Evolutionary conservation across 2,329 filamentous ascomycete genomes (phyloP), one percentile per base, ranked within the genome.

Genomic region (Fusarium illudens): DNA sequence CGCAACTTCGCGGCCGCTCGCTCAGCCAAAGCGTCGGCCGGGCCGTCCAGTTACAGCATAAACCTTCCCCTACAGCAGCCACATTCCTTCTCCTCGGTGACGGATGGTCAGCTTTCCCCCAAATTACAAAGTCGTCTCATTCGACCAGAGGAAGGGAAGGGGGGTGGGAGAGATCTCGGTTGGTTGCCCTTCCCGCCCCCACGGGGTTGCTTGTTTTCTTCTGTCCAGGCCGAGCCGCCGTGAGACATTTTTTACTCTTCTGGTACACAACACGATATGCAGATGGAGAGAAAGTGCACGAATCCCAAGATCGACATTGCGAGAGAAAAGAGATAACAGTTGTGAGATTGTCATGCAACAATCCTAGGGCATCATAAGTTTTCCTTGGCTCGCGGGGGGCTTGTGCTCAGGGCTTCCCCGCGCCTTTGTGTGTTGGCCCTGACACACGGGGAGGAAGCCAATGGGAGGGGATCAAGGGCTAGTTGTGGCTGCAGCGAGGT

Each of bases 321-420:
- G 19, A 30, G 30, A 50, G 32, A 7, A 51, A 53, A 53, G 29
- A 50, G 39, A 58, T 22, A 46, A 37, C 34, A 27, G 30, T 33
- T 37, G 37, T 29, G 37, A 51, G 34, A 44, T 25, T 37, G 27
- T 61, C 58, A 69, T 61, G 49, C 55, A 58, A 63, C 15, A 64
- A 56, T 57, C 36, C 51, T 52, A 46, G 58, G 7, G 17, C n/a
- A 69, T 58, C 51, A 60, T 54, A 46, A 56, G 62, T 52, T 50
- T 50, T 49, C 27, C 34, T 27, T 32, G 19, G 50, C 13, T 58
- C 25, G 13, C 29, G 29, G 17, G 37, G 33, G 22, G 32, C 34
- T 39, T 52, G 33, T 54, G 30, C 39, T 19, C 29, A 48, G 32
- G 49, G 30, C 58, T 59, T 51, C 42, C 52, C 46, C 46, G 39